phyloP scores from a whole-genome alignment of 768 basidiomycete genomes.

The Trametes meyenii region DNA sequence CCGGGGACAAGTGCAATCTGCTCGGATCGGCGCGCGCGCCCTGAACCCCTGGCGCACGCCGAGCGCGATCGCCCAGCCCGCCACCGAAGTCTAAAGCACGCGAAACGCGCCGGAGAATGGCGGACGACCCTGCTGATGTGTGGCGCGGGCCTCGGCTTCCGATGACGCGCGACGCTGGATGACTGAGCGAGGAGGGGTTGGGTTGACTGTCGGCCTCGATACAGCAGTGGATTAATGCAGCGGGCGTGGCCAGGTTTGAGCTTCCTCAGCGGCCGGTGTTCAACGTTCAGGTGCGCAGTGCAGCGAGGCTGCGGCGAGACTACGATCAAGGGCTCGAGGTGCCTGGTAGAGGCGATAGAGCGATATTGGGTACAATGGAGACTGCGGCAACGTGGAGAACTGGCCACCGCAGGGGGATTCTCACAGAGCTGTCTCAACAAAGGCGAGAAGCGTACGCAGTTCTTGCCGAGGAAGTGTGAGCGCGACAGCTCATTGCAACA shows the following conservation, averaged over 20 bases:
- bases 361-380: neutral
- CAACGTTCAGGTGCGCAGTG: no score
- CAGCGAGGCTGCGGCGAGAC: no score
- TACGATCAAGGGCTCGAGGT: no score
- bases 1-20: no score
- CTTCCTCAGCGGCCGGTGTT: no score
- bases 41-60: no score
- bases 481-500: neutral
- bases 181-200: no score
- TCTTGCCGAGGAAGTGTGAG: constrained; percentile 7
- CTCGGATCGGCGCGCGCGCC: no score
- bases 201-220: no score
- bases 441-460: constrained; percentile 2
- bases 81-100: neutral
- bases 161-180: neutral
- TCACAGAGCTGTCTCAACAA: neutral
- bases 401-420: neutral
- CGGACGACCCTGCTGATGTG: neutral
- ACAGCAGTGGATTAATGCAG: no score
- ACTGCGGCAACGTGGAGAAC: no score
- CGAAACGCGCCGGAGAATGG: neutral
- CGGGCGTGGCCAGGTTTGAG: neutral
- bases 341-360: neutral
- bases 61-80: neutral
- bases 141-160: neutral